phyloP scores from a whole-genome alignment of 2,329 filamentous ascomycete genomes.

The Cordyceps fumosorosea region DNA sequence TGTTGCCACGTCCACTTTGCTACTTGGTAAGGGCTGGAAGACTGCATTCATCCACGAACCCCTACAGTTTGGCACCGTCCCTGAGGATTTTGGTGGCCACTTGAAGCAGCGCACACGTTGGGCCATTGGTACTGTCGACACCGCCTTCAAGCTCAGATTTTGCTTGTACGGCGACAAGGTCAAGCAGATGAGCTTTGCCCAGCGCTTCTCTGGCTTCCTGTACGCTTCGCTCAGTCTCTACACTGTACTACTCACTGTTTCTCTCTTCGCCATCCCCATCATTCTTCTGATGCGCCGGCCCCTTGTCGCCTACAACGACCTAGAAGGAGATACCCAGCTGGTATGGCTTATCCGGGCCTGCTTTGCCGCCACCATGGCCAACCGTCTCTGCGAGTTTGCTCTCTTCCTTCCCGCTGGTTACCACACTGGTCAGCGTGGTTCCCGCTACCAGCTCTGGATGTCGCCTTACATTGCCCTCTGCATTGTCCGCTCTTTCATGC shows the following conservation, averaged over 20 bases:
- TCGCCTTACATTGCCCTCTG: slow-evolving; percentile 53
- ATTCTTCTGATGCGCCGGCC: slow-evolving; percentile 51
- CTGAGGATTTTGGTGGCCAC: slow-evolving; percentile 49
- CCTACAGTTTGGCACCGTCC: slow-evolving; percentile 53
- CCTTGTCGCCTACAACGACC: slow-evolving; percentile 47
- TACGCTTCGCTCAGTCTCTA: slow-evolving; percentile 50
- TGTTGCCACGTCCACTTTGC: slow-evolving; percentile 49
- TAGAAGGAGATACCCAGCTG: slow-evolving; percentile 38
- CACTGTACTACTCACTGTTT: slow-evolving; percentile 47
- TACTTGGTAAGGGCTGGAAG: slow-evolving; percentile 56
- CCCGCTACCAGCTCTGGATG: slow-evolving; percentile 56
- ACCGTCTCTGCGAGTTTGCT: slow-evolving; percentile 50
- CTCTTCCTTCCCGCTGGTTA: slow-evolving; percentile 55
- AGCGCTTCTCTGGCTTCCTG: slow-evolving; percentile 53
- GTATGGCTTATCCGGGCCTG: slow-evolving; percentile 51
- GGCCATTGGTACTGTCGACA: slow-evolving; percentile 52
- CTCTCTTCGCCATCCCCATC: slow-evolving; percentile 52
- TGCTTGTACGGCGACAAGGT: slow-evolving; percentile 49
- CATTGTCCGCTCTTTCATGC: slow-evolving; percentile 50
- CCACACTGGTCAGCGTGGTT: slow-evolving; percentile 50
- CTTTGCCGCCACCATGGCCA: slow-evolving; percentile 43
- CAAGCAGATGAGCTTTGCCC: slow-evolving; percentile 46
- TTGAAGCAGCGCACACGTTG: slow-evolving; percentile 52
- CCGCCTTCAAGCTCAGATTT: slow-evolving; percentile 53
- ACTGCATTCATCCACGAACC: slow-evolving; percentile 54